A percentile compares a stretch with the other conserved stretches of the same genome.
Evolutionary conservation across 1,284 basidiomycete genomes (phyloP).

Genomic region (Leccinum subrobustum): DNA sequence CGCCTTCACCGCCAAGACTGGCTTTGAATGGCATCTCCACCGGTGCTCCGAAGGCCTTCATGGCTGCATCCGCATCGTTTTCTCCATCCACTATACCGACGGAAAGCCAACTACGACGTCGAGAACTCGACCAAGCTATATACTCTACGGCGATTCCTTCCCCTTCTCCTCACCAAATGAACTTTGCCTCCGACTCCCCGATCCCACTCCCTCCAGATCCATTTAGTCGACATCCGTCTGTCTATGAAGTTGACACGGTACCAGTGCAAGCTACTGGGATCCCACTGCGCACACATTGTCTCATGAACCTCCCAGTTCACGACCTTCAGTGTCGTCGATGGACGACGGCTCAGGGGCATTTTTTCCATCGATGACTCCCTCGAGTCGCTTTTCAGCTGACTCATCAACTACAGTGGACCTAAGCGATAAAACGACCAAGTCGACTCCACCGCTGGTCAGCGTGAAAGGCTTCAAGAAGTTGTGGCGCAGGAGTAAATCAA

Average conservation of each 20-base stretch:
- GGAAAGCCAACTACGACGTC: conserved; percentile 54
- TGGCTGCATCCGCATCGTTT: conserved; percentile 18
- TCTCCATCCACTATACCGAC: conserved; percentile 37
- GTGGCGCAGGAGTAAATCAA: conserved; percentile 71
- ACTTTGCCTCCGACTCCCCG: conserved; percentile 40
- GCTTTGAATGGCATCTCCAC: conserved; percentile 69
- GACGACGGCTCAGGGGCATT: conserved; percentile 17
- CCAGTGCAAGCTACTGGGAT: conserved; percentile 43
- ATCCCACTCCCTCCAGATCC: conserved; percentile 79
- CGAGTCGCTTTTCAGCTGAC: conserved; percentile 74
- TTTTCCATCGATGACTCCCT: conserved; percentile 29
- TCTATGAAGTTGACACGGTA: conserved; percentile 34
- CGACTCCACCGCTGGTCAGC: conserved; percentile 46
- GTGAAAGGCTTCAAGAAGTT: conserved; percentile 70
- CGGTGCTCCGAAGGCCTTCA: conserved; percentile 50
- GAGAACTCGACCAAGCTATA: conserved; percentile 47
- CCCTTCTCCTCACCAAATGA: conserved; percentile 21
- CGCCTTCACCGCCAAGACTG: conserved; percentile 55
- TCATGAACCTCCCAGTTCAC: conserved; percentile 20
- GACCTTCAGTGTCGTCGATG: conserved; percentile 27
- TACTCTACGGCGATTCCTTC: conserved; percentile 43
- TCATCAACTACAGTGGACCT: conserved; percentile 46
- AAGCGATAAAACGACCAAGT: conserved; percentile 20
- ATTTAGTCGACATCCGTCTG: conserved; percentile 67
- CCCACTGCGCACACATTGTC: conserved; percentile 26